Evolutionary conservation across 2,329 filamentous ascomycete species (phyloP).

Genomic region (Clarireedia monteithiana): DNA sequence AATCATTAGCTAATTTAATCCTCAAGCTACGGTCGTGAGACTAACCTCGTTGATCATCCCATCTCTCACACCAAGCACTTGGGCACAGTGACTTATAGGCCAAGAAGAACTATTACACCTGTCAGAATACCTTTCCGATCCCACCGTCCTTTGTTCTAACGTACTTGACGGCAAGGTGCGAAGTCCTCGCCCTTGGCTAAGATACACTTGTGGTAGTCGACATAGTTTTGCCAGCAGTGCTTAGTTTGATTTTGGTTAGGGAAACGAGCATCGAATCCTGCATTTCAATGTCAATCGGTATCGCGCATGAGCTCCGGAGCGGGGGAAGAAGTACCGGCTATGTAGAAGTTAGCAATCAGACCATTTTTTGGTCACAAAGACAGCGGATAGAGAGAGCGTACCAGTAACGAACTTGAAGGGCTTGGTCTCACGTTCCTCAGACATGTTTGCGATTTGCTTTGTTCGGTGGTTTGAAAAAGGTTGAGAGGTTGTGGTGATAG

Average conservation of each 20-base stretch:
- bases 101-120: constrained; percentile 69
- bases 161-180: constrained; percentile 90
- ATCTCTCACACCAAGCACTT: constrained; percentile 84
- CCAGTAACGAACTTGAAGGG: constrained; percentile 99
- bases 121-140: constrained; percentile 38
- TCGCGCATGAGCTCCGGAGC: neutral
- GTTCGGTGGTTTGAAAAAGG: constrained; percentile 21
- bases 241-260: constrained; percentile 98
- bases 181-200: constrained; percentile 98
- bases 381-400: constrained; percentile 41
- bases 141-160: constrained; percentile 20
- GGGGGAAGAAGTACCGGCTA: constrained; percentile 39
- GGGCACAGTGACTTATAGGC: constrained; percentile 98
- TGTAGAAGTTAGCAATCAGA: constrained; percentile 32
- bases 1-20: constrained; percentile 14
- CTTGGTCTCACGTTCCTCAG: constrained; percentile 92
- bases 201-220: constrained; percentile 99
- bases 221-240: constrained; percentile 99
- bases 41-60: constrained; percentile 95
- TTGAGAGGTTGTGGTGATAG: constrained; percentile 26
- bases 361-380: constrained; percentile 20
- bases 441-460: constrained; percentile 60
- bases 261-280: constrained; percentile 98
- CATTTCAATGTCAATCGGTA: constrained; percentile 16
- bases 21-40: constrained; percentile 15